Base-by-base conservation (phyloP, 805 yeast species). In the Candida sphagnicola region DNA sequence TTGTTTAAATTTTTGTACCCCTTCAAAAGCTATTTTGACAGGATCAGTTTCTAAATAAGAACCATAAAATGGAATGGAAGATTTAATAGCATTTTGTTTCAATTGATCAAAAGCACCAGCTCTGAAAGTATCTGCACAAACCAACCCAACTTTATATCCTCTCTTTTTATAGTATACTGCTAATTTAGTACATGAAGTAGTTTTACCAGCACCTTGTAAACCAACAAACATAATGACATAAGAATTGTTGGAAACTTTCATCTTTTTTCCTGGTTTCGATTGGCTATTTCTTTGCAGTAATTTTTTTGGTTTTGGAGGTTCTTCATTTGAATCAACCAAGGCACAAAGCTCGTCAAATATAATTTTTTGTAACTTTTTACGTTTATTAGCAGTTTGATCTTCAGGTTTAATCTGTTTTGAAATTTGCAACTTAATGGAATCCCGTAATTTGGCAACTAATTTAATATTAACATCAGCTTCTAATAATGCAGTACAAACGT, bases 51-150 rank as follows among this genome's bases (percentile, higher is more conserved):
- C 98, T 2, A 93, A 80, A 62, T 93, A 93, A 5, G 95, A 85
- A 52, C 99, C 99, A 61, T 80, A 91, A 63, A 79, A 91, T 32
- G 99, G 98, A 40, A 91, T 87, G 50, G 84, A 80, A 1, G 99
- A 95, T 67, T 88, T 87, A 39, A 91, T 88, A 17, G 99, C 98
- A 62, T 91, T 91, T 65, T 91, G 99, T 61, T 93, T 91, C 64
- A 91, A 76, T 72, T 91, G 99, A 65, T 91, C 99, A 70, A 91
- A 91, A 2, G 99, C 99, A 74, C 99, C 99, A 26, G 99, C 99
- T 74, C 99, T 82, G 74, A 91, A 93, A 21, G 99, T 93, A 70
- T 93, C 99, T 2, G 99, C 99, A 77, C 99, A 93, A 18, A 93
- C 98, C 57, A 93, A 71, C 38, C 98, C 98, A 34, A 88, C 95